These are phyloP conservation scores for Aphanomyces euteiches DNA, from an alignment of 352 stramenopile genomes.

Conservation along the genomic window DNA sequence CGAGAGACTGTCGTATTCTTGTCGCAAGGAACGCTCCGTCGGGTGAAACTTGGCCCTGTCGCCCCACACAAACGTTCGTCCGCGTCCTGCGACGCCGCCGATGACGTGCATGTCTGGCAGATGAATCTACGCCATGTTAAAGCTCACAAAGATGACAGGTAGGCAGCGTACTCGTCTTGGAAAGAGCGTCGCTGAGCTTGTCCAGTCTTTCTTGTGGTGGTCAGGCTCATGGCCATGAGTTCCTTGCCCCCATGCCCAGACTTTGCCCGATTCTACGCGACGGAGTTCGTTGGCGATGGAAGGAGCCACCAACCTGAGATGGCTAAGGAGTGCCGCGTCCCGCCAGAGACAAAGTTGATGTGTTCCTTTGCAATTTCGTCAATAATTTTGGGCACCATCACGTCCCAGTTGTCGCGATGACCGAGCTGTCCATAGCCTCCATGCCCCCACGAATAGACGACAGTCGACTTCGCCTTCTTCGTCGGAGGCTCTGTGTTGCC, in stretches of 20 bases:
- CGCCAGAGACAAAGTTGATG: slow-evolving; percentile 60
- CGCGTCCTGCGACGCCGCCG: slow-evolving; percentile 51
- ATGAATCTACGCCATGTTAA: slow-evolving; percentile 40
- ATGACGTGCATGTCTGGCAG: slow-evolving; percentile 52
- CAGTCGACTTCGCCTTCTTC: not conserved
- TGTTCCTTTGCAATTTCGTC: slow-evolving; percentile 59
- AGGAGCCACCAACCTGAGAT: slow-evolving; percentile 40
- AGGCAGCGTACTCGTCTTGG: slow-evolving; percentile 43
- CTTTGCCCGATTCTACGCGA: slow-evolving; percentile 34
- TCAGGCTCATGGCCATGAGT: slow-evolving; percentile 54
- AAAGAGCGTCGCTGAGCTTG: slow-evolving; percentile 51
- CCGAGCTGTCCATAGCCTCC: slow-evolving; percentile 64
- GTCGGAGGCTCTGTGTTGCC: slow-evolving; percentile 5
- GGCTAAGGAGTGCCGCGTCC: slow-evolving; percentile 63
- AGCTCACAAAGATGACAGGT: slow-evolving; percentile 1
- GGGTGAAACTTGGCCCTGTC: slow-evolving; percentile 48
- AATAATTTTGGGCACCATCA: slow-evolving; percentile 51
- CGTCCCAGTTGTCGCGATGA: slow-evolving; percentile 70
- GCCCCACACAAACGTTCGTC: slow-evolving; percentile 71
- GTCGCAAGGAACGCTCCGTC: not conserved
- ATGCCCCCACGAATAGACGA: slow-evolving; percentile 69
- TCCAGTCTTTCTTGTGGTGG: slow-evolving; percentile 36
- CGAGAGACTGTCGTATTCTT: too few species aligned
- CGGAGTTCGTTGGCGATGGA: not conserved
- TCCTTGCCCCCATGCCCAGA: slow-evolving; percentile 77